Base-by-base conservation (phyloP, 1,284 basidiomycete species). In the Ustilago shanxiensis region DNA sequence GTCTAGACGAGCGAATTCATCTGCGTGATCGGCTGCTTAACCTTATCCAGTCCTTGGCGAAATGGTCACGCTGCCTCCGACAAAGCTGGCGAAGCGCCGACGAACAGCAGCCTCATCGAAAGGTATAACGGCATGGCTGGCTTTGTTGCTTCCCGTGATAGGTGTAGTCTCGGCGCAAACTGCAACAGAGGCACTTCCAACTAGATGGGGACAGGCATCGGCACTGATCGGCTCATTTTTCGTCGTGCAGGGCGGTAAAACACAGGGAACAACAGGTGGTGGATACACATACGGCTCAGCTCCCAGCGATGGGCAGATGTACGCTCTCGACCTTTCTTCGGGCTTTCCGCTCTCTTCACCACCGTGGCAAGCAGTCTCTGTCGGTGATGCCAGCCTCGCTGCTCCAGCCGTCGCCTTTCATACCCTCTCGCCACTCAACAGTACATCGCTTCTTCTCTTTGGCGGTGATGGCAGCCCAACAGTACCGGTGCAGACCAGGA, bases 221-320 rank as follows among this genome's bases (percentile, higher is more conserved):
- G 69, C 79, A 7, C 70, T 83, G 5, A 26, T 79, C 20, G 69
- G 62, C 44, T 67, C 63, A 7, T 67, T 66, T 41, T 67, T 81
- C 14, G 58, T 83, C 45, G 68, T 83, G 6, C 81, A 83, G 49
- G 82, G 82, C 16, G 82, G 82, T 49, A 83, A 83, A 56, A 82
- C 80, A 2, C 74, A 79, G 35, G 81, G 78, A 26, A 66, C 63
- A 28, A 62, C 62, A 1, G 80, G 80, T 31, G 74, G 73, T 16
- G 79, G 78, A 14, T 83, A 71, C 57, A 81, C 82, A 2, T 83
- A 79, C 64, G 71, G 35, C 49, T 81, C 79, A 4, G 82, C 75
- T 2, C 81, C 79, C 3, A 74, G 60, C 58, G 67, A 77, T 51
- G 63, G 57, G 14, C 74, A 80, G 24, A 74, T 82, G 57, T 74